phyloP scores from a whole-genome alignment of 805 yeast species.

The Candida ascalaphidarum region DNA sequence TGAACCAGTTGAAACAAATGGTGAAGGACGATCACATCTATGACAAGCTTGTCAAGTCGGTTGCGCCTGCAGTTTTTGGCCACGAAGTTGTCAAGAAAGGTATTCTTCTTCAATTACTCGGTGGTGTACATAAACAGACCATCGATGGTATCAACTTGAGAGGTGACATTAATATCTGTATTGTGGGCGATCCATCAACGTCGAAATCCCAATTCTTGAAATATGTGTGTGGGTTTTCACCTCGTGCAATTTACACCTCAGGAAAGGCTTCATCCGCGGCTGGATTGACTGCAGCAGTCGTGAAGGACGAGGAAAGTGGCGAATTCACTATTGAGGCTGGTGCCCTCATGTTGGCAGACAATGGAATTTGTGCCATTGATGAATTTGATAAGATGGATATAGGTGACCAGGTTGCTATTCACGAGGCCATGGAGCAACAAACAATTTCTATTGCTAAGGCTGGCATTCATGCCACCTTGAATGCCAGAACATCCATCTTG shows the following conservation, averaged over 20 bases:
- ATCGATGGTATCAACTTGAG: conserved; percentile 90
- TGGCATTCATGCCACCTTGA: conserved; percentile 95
- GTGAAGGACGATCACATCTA: conserved; percentile 82
- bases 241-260: conserved; percentile 92
- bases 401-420: conserved; percentile 94
- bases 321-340: conserved; percentile 98
- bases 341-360: conserved; percentile 96
- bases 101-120: conserved; percentile 73
- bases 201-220: conserved; percentile 94
- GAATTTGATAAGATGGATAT: conserved; percentile 98
- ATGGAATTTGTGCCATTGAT: conserved; percentile 97
- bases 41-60: conserved; percentile 73
- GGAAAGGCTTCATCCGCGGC: conserved; percentile 99
- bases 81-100: conserved; percentile 94
- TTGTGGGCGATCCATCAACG: conserved; percentile 97
- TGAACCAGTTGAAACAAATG: conserved; percentile 80
- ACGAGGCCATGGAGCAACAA: conserved; percentile 99
- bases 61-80: conserved; percentile 95
- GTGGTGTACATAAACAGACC: conserved; percentile 93
- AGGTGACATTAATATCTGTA: conserved; percentile 94
- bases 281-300: conserved; percentile 96
- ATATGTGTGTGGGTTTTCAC: conserved; percentile 85
- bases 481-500: conserved; percentile 90
- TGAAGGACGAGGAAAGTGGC: conserved; percentile 93
- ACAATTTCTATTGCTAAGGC: conserved; percentile 98